phyloP scores from a whole-genome alignment of 306 rosid genomes.

The Quercus agrifolia region DNA sequence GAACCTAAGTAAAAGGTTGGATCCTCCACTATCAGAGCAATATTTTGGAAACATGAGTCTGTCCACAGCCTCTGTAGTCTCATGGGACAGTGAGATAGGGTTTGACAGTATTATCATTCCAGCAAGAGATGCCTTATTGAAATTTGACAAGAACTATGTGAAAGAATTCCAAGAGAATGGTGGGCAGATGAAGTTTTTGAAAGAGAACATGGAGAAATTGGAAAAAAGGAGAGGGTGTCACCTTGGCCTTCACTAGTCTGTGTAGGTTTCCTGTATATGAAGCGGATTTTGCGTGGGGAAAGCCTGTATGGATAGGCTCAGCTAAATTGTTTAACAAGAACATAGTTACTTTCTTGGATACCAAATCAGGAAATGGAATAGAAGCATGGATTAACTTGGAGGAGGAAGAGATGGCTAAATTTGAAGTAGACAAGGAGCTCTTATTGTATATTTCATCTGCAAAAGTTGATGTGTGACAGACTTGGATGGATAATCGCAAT shows the following conservation, averaged over 20 bases:
- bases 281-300: constrained; percentile 45
- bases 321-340: constrained; percentile 15
- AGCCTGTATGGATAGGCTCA: constrained; percentile 33
- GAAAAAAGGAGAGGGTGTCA: not conserved
- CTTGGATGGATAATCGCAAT: not conserved
- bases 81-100: not conserved
- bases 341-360: constrained; percentile 10
- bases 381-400: constrained; percentile 39
- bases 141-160: not conserved
- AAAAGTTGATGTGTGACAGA: too few species aligned
- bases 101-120: not conserved
- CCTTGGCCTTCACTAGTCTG: constrained; percentile 5
- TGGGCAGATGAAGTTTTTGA: not conserved
- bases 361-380: constrained; percentile 20
- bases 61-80: not conserved
- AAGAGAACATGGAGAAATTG: not conserved
- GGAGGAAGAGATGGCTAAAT: constrained; percentile 29
- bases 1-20: constrained; percentile 4
- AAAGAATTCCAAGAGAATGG: not conserved
- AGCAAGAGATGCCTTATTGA: not conserved
- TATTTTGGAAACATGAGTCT: not conserved
- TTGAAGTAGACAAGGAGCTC: constrained; percentile 4
- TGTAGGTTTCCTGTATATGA: constrained; percentile 23
- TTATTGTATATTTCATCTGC: not conserved
- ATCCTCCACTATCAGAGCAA: not conserved